A percentile compares a stretch with the other conserved stretches of the same genome.
phyloP scores from a whole-genome alignment of 202 grass and related monocot species.

The Alloteropsis angusta region DNA sequence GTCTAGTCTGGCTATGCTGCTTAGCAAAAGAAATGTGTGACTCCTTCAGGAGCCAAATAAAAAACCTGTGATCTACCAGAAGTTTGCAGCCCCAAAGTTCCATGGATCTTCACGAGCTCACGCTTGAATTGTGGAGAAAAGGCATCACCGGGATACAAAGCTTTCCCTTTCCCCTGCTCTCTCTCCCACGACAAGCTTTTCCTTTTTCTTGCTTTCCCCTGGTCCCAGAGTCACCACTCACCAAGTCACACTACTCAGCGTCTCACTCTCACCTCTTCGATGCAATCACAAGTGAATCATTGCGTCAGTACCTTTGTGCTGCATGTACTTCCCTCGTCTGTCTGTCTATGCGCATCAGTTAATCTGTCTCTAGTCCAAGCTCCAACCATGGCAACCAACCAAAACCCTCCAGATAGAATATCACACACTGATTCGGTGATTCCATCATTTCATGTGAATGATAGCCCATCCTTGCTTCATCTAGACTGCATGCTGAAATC shows the following conservation, averaged over 20 bases:
- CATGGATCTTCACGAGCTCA: not conserved
- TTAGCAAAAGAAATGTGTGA: not conserved
- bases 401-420: not conserved
- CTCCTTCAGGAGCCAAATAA: not conserved
- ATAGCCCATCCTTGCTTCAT: not conserved
- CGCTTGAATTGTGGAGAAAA: not conserved
- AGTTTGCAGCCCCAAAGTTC: not conserved
- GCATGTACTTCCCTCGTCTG: not conserved
- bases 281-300: constrained; percentile 32
- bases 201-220: not conserved
- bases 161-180: not conserved
- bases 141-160: not conserved
- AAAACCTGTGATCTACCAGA: not conserved
- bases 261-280: not conserved
- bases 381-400: not conserved
- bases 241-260: not conserved
- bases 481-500: not conserved
- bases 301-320: not conserved
- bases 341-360: not conserved
- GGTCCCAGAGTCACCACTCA: not conserved
- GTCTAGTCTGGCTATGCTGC: no score
- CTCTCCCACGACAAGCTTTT: not conserved
- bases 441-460: not conserved
- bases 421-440: not conserved
- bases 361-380: not conserved